Evolutionary conservation across 2,329 filamentous ascomycete genomes (phyloP), one percentile per base, ranked within the genome.

Genomic region (Dissoconium aciculare): DNA sequence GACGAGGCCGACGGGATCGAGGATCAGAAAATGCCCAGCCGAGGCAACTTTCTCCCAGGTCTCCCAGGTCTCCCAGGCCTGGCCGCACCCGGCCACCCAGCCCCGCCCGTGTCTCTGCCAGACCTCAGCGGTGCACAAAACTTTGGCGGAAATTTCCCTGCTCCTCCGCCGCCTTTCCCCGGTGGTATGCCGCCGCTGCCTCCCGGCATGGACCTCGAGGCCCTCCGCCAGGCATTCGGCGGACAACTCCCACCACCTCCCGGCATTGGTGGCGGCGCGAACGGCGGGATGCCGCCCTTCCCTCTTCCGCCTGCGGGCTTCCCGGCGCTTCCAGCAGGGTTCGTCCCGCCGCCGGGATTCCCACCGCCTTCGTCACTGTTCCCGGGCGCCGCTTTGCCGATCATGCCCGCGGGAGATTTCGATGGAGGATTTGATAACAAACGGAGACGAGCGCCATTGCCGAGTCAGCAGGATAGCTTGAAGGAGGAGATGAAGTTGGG

Each of bases 1-100:
- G 89, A 95, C 51, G 89, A 95, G 57, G 78, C 79, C 43, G 87
- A 95, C 42, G 85, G 83, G 2, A 66, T 95, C 26, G 77, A 91
- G 31, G 89, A 98, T 48, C 89, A 98, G 54, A 80, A 79, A 55
- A 82, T 78, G 69, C 78, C 69, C 12, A 57, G 45, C 63, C 26
- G 11, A 28, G 10, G 28, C 29, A 64, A 36, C 55, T 55, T 56
- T 12, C 52, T 69, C 5, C 69, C 54, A 3, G 65, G 68, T 15
- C 68, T 79, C 34, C 76, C 74, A 4, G 79, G 72, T 16, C 60
- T 71, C 21, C 67, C 63, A 19, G 58, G 50, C 14, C 42, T 52
- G 15, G 39, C 47, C 2, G 44, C 41, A 5, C 34, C 45, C 9
- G 28, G 17, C 37, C 39, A 27, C 32, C 37, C 9, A 27, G 27